Evolutionary conservation across 441 rosid genomes (phyloP), one percentile per base, ranked within the genome.

Genomic region (Populus tomentosa): DNA sequence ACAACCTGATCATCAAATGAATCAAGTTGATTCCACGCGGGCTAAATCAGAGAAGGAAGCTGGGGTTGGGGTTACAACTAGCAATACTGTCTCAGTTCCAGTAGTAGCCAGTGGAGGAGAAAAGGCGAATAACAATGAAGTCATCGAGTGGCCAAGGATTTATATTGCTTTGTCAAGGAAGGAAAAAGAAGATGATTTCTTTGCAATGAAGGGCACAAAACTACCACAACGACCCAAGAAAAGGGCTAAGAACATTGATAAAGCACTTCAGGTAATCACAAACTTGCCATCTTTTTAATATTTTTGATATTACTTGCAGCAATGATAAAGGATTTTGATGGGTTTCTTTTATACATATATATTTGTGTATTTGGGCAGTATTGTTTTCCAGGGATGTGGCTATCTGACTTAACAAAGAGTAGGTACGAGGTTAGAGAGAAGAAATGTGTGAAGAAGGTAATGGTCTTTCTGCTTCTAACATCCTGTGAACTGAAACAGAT

Each of bases 381-480:
- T 82, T 87, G 92, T 81, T 89, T 83, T 77, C 94, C 94, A 72
- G 94, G 94, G 84, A 85, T 89, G 91, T 90, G 90, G 90, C 79
- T 90, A 6, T 79, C 94, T 38, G 91, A 89, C 80, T 86, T 90
- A 83, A 81, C 91, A 16, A 89, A 87, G 89, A 84, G 83, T 75
- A 83, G 94, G 70, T 90, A 90, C 75, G 94, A 90, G 62, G 94
- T 90, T 76, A 84, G 91, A 77, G 94, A 90, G 89, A 90, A 89
- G 94, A 90, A 89, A 80, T 80, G 84, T 80, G 90, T 78, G 26
- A 89, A 88, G 88, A 90, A 90, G 94, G 92, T 90, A 83, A 75
- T 2, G 1, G 21, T 30, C 32, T 42, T 2, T 6, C 61, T 53
- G 46, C 10, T 26, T 20, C 21, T 63, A 10, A 24, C 70, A 30